Evolutionary conservation across 2,329 filamentous ascomycete species (phyloP), one percentile per base, ranked within the genome.

Genomic region (Fusarium temperatum): DNA sequence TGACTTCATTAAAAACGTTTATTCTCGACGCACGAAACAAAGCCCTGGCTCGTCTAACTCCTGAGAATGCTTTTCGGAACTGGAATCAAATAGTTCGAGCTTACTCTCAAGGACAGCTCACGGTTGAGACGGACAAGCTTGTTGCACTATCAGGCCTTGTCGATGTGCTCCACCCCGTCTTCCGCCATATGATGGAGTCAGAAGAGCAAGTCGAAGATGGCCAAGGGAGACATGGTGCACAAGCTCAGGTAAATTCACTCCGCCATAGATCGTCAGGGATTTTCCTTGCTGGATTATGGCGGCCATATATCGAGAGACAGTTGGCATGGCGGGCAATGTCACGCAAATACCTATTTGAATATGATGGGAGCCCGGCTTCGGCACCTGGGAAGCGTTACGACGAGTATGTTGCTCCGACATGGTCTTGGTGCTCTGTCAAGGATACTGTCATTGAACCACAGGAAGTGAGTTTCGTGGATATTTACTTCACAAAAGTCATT

Each of bases 361-460:
- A 66, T 1, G 41, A 41, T 32, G 50, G 61, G 8, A 71, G 38
- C 14, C 20, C 60, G 4, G 30, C 60, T 26, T 30, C 54, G 12
- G 51, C 41, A 14, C 48, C 58, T 22, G 62, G 69, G 3, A 48
- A 50, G 24, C 50, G 66, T 5, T 50, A 61, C 1, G 8, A 48
- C 3, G 6, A 59, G 12, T 64, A 70, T 13, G 5, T 70, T 12
- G 57, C 62, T 9, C 71, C 71, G 3, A 60, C 54, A 1, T 70
- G 69, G 69, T 72, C 66, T 2, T 73, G 69, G 71, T 74, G 50
- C 38, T 74, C 71, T 8, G 8, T 74, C 14, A 66, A 66, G n/a
- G 41, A 70, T 24, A n/a, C 41, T 3, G 26, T 55, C n/a, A 45
- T 74, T 7, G 69, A 66, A 44, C 58, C 58, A 1, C 66, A 73